A percentile compares a stretch with the other conserved stretches of the same genome.
Conservation (phyloP, 129 eudicot genomes). For the Centaurea solstitialis region DNA sequence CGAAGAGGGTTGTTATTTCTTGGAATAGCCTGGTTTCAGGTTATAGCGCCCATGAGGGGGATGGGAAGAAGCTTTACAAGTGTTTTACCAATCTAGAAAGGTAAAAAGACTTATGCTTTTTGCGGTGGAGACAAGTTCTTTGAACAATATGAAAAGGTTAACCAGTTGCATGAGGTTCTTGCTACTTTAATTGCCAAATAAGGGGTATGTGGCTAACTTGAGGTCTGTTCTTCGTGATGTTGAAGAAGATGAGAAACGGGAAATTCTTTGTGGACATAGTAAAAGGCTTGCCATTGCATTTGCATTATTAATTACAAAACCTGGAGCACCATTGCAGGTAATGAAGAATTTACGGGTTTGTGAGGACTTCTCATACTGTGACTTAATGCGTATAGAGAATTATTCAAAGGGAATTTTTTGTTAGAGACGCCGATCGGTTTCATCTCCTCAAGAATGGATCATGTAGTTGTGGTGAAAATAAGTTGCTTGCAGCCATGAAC, state of each 20-base stretch:
- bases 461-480: conserved; percentile 57
- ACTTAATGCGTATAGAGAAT: conserved; percentile 50
- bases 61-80: conserved; percentile 51
- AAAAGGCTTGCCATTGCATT: too few species aligned
- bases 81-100: conserved; percentile 31
- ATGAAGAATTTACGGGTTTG: conserved; percentile 72
- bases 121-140: too few species aligned
- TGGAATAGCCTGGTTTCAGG: conserved; percentile 82
- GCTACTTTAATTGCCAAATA: too few species aligned
- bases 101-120: too few species aligned
- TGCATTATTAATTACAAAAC: conserved; percentile 60
- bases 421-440: conserved; percentile 65
- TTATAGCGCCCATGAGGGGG: conserved; percentile 62
- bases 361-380: conserved; percentile 61
- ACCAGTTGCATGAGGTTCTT: too few species aligned
- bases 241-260: too few species aligned
- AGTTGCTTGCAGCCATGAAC: background rate
- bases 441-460: conserved; percentile 62
- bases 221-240: too few species aligned
- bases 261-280: too few species aligned
- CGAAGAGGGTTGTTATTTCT: conserved; percentile 49
- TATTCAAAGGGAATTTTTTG: conserved; percentile 54
- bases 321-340: conserved; percentile 55
- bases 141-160: too few species aligned
- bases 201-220: too few species aligned